Evolutionary conservation across 148 eudicot species (phyloP), one percentile per base, ranked within the genome.

Genomic region (Rhododendron williamsianum): DNA sequence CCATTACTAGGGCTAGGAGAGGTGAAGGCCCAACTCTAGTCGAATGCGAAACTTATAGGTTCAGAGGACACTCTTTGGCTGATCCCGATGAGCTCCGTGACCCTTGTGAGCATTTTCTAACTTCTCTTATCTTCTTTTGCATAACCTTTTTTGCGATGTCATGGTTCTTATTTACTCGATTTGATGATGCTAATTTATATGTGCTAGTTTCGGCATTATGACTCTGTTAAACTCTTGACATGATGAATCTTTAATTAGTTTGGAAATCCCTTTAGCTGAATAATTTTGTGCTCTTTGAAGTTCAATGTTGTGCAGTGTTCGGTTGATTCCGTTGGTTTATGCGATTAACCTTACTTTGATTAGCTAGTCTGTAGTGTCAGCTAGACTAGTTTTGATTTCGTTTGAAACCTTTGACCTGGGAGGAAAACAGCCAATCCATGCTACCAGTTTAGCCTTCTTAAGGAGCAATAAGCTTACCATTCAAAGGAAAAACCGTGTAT

Each of bases 21-120:
- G 99, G 99, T 19, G 99, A 95, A 82, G 99, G 99, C 35, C 99
- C 99, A 2, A 95, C 95, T 82, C 85, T 97, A 91, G 92, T 97
- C 56, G 98, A 97, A 89, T 97, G 99, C 81, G 99, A 97, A 91
- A 97, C 98, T 21, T 97, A 97, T 76, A 89, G 98, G 91, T 97
- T 93, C 85, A 91, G 98, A 88, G 99, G 99, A 83, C 99, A 97
- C 94, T 97, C 99, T 67, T 92, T 95, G 94, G 99, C 98, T 35
- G 99, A 96, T 84, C 99, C 99, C 13, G 99, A 96, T 90, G 99
- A 95, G 91, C 98, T 96, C 54, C 99, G 99, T 91, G 96, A 96
- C 90, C 93, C 98, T 80, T 90, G 99, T 96, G 82, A 90, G 94
- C 43, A 81, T 86, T 21, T 78, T 78, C 54, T 4, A 81, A 72